These are phyloP conservation scores for Castanea crenata DNA, from an alignment of 306 rosid genomes.

Conservation along the genomic window DNA sequence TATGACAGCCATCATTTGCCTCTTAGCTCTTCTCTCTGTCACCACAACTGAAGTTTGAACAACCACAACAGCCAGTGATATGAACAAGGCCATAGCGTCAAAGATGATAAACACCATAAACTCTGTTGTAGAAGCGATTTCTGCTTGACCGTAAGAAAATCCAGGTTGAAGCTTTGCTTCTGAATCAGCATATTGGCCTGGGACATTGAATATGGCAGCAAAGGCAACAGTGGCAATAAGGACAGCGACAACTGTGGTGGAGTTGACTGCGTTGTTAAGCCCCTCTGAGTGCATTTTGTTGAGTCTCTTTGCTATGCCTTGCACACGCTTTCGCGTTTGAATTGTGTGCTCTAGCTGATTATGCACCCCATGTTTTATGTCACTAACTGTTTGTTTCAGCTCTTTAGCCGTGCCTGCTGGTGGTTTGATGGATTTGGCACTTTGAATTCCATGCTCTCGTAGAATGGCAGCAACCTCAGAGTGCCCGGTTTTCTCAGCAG, in stretches of 20 bases:
- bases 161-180: neutral
- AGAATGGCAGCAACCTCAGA: constrained; percentile 39
- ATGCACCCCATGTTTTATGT: constrained; percentile 72
- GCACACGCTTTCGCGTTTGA: constrained; percentile 59
- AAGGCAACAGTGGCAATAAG: constrained; percentile 83
- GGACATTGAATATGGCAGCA: constrained; percentile 72
- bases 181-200: constrained; percentile 54
- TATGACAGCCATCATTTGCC: constrained; percentile 61
- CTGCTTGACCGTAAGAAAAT: constrained; percentile 55
- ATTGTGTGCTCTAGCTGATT: constrained; percentile 76
- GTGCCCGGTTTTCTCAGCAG: constrained; percentile 53
- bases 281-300: constrained; percentile 78
- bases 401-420: constrained; percentile 48
- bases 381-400: constrained; percentile 72
- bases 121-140: constrained; percentile 40
- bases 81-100: constrained; percentile 73
- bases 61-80: constrained; percentile 79
- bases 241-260: constrained; percentile 74
- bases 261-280: constrained; percentile 78
- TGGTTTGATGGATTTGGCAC: constrained; percentile 55
- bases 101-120: constrained; percentile 61
- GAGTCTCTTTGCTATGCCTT: constrained; percentile 60
- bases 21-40: constrained; percentile 60
- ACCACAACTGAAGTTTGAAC: constrained; percentile 82
- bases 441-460: constrained; percentile 49